Evolutionary conservation across 1,284 basidiomycete genomes (phyloP), one percentile per base, ranked within the genome.

Genomic region (Trichosporon sp.): DNA sequence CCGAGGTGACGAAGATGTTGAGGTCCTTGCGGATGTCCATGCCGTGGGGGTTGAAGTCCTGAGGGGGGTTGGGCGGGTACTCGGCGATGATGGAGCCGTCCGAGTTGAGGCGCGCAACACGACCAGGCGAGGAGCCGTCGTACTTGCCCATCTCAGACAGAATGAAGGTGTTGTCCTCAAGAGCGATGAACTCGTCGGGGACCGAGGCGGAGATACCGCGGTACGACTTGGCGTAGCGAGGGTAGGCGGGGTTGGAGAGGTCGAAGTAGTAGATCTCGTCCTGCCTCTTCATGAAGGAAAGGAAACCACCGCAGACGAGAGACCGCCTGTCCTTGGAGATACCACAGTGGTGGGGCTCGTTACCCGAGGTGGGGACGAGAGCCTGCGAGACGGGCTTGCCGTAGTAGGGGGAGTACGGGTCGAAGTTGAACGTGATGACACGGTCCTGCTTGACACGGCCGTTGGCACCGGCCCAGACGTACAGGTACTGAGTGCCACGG

Each of bases 271-370:
- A 72, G 21, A 72, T 65, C 42, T 65, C 66, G 38, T 68, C 12
- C 51, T 72, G 68, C 7, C 12, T 25, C 64, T 62, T 68, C 35
- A 68, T 53, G 25, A 68, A 27, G 6, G 70, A 72, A n/a, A 72
- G 66, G 66, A 72, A 66, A 7, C 70, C 70, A 34, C 70, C 70
- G 13, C 70, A 72, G 13, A 72, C 32, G 2, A 72, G 31, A 7
- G 65, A 64, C 38, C 21, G 42, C 38, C 38, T 42, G 62, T 72
- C 62, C 3, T 3, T 8, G 5, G 64, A 53, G 9, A 69, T 29
- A 29, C 70, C 70, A 32, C 70, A 72, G 70, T 72, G 70, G 66
- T 72, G 70, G 0, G 70, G 70, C 64, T 72, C 70, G 32, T 72
- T 72, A 13, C 66, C 66, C 0, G 62, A 63, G 25, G 65, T 62